Base-by-base conservation (phyloP, 169 alveolate species). In the Plasmodium falciparum region DNA sequence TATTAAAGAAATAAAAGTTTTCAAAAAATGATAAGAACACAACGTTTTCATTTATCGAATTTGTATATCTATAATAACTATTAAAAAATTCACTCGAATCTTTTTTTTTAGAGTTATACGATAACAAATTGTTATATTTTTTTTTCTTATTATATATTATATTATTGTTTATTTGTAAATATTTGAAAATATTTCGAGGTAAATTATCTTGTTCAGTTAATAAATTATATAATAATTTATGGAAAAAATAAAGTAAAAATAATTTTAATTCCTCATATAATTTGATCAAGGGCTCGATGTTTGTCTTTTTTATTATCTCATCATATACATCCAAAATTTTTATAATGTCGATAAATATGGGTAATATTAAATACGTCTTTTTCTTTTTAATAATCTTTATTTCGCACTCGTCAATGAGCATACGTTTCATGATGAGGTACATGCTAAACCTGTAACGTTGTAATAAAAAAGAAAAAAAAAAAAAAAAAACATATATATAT, bases 391-490 rank as follows among this genome's bases (percentile, higher is more conserved):
- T 83, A 47, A 83, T 83, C 43, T 83, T 83, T 33, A 83, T 83
- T 83, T 83, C 91, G 20, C 91, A 83, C 33, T 83, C 91, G 29
- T 83, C 91, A 69, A 83, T 83, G 20, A 83, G 72, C 91, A 83
- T 83, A 29, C 91, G 43, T 59, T 83, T 83, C 12, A 83, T 83
- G n/a, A 47, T 83, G 17, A 83, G 73, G 50, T 39, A 83, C 29
- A 73, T 83, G 73, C 91, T 83, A 49, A 83, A 83, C 91, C 91
- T 83, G 73, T 20, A 50, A 11, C 47, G 5, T n/a, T 20, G n/a
- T 1, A 33, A 43, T 2, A 43, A 13, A 33, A 43, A 17, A 24
- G 0, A 26, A 9, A 24, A 33, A 39, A 45, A 63, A n/a, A 20
- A 6, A 1, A 75, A n/a, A 5, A 22, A 61, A n/a, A n/a, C n/a